A percentile compares a stretch with the other conserved stretches of the same genome.
phyloP scores from a whole-genome alignment of 1,284 basidiomycete genomes.

The Prillingera fragicola region DNA sequence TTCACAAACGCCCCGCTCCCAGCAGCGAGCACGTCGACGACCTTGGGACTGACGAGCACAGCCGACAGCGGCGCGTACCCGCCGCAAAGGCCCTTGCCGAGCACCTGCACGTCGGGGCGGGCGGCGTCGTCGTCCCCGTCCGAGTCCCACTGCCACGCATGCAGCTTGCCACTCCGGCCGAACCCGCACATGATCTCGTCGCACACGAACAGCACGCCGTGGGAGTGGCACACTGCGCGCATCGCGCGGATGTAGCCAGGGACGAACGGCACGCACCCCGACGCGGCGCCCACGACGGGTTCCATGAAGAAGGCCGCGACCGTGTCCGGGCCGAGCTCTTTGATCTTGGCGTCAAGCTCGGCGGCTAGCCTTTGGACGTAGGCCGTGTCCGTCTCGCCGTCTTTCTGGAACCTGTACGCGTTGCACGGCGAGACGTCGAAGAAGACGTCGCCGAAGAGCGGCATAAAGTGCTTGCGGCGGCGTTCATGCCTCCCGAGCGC shows the following conservation, averaged over 20 bases:
- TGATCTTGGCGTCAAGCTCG: slow-evolving; percentile 76
- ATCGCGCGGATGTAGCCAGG: slow-evolving; percentile 55
- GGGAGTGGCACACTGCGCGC: slow-evolving; percentile 78
- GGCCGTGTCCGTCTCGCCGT: slow-evolving; percentile 65
- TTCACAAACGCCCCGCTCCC: slow-evolving; percentile 59
- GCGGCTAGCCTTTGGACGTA: slow-evolving; percentile 68
- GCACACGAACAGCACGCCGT: slow-evolving; percentile 76
- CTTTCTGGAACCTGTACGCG: slow-evolving; percentile 64
- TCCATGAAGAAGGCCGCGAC: slow-evolving; percentile 51
- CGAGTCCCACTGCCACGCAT: slow-evolving; percentile 75
- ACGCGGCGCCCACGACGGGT: slow-evolving; percentile 67
- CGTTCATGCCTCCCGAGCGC: slow-evolving; percentile 19
- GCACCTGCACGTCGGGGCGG: slow-evolving; percentile 71
- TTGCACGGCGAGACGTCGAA: slow-evolving; percentile 60
- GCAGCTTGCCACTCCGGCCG: slow-evolving; percentile 68
- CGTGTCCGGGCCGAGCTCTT: slow-evolving; percentile 68
- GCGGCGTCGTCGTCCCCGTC: slow-evolving; percentile 10
- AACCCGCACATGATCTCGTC: slow-evolving; percentile 85
- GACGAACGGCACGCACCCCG: slow-evolving; percentile 51
- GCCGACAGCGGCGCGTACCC: slow-evolving; percentile 80
- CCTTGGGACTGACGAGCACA: slow-evolving; percentile 63
- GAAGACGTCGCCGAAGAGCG: slow-evolving; percentile 17
- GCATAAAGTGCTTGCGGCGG: slow-evolving; percentile 44
- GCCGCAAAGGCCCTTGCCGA: slow-evolving; percentile 80
- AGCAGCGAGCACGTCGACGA: slow-evolving; percentile 63